Evolutionary conservation across 805 yeast genomes (phyloP), one percentile per base, ranked within the genome.

Genomic region (Candida yuanshanica): DNA sequence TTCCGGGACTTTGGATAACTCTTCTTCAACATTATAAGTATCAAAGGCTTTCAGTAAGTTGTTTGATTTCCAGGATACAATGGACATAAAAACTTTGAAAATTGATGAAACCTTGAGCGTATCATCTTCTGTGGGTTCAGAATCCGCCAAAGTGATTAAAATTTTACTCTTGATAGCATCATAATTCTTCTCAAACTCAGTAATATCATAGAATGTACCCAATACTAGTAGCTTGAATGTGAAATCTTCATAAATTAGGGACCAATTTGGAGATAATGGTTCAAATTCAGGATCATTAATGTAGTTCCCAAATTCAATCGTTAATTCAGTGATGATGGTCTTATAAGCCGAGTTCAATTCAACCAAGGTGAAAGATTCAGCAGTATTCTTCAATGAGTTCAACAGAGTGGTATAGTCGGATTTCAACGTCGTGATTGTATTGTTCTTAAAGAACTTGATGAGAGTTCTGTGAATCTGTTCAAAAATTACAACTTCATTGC

Each of bases 401-500:
- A 53, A 39, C 6, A 53, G 20, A 0, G 13, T 18, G 4, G 38
- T 24, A 23, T 32, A 54, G 13, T 53, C 54, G 1, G 33, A 29
- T 20, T 43, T 40, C 20, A 50, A 35, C 13, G 23, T n/a, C 1
- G 21, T 25, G 13, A 56, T 36, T 13, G 41, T 17, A 35, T 53
- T 50, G 16, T 48, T 48, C 41, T 54, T 53, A 37, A 55, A 40
- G 24, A 43, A 43, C 26, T 51, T 49, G 20, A 49, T 29, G 7
- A 52, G 35, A 2, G 43, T 26, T 7, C 39, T 21, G 20, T 46
- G 33, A 7, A 50, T 26, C 2, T 23, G 18, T 12, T 47, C 46
- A 35, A 44, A 51, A 8, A 35, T 24, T 3, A 44, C 44, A 5
- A 36, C 6, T 21, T 56, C 48, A n/a, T 46, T 37, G n/a, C 43